These are phyloP conservation scores for Telopea speciosissima DNA, from an alignment of 177 flowering plant genomes.

Conservation along the genomic window DNA sequence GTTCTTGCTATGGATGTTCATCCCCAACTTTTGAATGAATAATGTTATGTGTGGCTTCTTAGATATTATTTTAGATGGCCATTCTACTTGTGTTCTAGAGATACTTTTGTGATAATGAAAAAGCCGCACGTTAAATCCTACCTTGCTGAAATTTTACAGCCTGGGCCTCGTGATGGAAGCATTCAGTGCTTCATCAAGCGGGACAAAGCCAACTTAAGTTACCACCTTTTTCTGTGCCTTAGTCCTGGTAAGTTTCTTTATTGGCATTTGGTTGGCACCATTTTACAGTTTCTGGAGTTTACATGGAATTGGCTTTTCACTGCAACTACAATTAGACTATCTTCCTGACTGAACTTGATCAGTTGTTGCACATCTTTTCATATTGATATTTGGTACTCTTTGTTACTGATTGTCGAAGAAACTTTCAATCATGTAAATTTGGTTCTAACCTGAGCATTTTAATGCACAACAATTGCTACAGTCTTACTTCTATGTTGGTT, in stretches of 20 bases:
- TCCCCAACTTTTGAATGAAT: background rate
- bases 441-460: background rate
- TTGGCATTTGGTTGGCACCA: background rate
- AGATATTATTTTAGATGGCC: background rate
- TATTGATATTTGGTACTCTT: background rate
- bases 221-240: slow-evolving; percentile 86
- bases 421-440: background rate
- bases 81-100: background rate
- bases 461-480: background rate
- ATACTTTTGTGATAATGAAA: background rate
- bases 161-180: slow-evolving; percentile 81
- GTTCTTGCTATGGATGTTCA: slow-evolving; percentile 1
- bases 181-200: slow-evolving; percentile 93
- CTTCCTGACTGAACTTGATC: background rate
- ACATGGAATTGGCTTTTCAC: background rate
- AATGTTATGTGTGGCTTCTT: background rate
- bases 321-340: background rate
- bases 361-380: background rate
- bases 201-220: slow-evolving; percentile 78
- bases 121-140: background rate
- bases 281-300: background rate
- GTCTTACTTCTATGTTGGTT: background rate
- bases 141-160: slow-evolving; percentile 45
- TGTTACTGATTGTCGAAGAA: too few relatives aligned
- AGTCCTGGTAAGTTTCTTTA: slow-evolving; percentile 62